Evolutionary conservation across 2,329 filamentous ascomycete species (phyloP).

Genomic region (Hypoxylon sp.): DNA sequence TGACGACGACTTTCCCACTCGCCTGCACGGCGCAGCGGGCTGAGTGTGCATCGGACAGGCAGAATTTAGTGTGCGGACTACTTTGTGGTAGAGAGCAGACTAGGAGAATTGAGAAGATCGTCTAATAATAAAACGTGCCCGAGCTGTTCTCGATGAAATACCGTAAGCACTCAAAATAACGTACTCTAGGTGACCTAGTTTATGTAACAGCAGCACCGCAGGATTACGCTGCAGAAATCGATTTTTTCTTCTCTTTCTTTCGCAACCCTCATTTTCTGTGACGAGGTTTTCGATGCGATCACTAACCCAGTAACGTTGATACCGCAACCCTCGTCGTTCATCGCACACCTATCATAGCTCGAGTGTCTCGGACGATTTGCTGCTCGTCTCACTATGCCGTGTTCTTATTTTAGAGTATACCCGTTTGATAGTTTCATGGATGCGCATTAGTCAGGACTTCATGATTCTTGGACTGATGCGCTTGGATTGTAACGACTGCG

Average conservation of each 20-base stretch:
- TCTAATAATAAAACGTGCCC: constrained; percentile 42
- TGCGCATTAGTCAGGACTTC: neutral
- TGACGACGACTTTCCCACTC: constrained; percentile 21
- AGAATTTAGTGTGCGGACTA: constrained; percentile 8
- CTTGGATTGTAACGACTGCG: too few species aligned
- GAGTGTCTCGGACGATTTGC: constrained; percentile 5
- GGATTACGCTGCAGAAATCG: constrained; percentile 33
- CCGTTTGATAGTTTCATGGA: neutral
- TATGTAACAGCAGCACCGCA: constrained; percentile 40
- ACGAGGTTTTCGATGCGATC: constrained; percentile 37
- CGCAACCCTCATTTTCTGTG: constrained; percentile 35
- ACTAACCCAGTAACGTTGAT: constrained; percentile 1
- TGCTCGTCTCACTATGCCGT: neutral
- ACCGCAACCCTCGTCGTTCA: constrained; percentile 10
- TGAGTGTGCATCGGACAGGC: constrained; percentile 26
- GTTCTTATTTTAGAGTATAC: neutral
- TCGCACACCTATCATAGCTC: constrained; percentile 1
- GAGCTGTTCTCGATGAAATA: constrained; percentile 30
- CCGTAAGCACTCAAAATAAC: constrained; percentile 44
- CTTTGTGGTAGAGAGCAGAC: neutral
- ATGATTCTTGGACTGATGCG: constrained; percentile 10
- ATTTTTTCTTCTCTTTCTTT: constrained; percentile 7
- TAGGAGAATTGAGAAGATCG: constrained; percentile 29
- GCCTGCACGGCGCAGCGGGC: constrained; percentile 24
- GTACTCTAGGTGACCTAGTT: constrained; percentile 21